A percentile compares a stretch with the other conserved stretches of the same genome.
These are phyloP conservation scores for Trypanosoma melophagium DNA, from an alignment of 208 protist genomes.

Conservation along the genomic window DNA sequence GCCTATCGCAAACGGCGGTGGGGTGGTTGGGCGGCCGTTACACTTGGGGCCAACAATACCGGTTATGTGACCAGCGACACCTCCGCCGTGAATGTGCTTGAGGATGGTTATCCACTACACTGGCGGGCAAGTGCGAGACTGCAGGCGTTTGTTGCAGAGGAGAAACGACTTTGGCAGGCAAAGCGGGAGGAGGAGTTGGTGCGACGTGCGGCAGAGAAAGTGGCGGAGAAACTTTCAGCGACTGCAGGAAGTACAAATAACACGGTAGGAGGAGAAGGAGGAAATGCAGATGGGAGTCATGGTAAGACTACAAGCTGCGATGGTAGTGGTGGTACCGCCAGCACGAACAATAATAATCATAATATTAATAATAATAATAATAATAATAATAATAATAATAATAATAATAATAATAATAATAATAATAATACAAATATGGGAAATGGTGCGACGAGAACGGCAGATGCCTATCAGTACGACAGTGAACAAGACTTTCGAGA, in stretches of 20 bases:
- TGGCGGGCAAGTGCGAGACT: slow-evolving; percentile 75
- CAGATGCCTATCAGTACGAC: slow-evolving; percentile 39
- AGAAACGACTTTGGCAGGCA: slow-evolving; percentile 48
- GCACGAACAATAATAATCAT: neutral
- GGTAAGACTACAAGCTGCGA: too few relatives aligned
- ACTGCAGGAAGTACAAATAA: slow-evolving; percentile 21
- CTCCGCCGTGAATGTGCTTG: slow-evolving; percentile 73
- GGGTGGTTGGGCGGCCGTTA: slow-evolving; percentile 86
- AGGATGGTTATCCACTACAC: slow-evolving; percentile 89
- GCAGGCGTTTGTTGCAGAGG: slow-evolving; percentile 66
- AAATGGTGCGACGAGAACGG: slow-evolving; percentile 19
- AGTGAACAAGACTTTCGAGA: slow-evolving; percentile 79
- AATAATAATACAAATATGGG: slow-evolving; percentile 16
- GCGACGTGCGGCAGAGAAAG: slow-evolving; percentile 25
- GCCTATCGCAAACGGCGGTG: slow-evolving; percentile 73
- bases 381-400: neutral
- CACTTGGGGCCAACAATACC: slow-evolving; percentile 49
- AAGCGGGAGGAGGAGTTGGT: slow-evolving; percentile 32
- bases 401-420: slow-evolving; percentile 9
- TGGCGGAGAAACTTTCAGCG: slow-evolving; percentile 18
- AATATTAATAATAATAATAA: slow-evolving; percentile 18
- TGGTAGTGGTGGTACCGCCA: too few relatives aligned
- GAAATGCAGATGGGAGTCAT: neutral
- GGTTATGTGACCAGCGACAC: slow-evolving; percentile 69
- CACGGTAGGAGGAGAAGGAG: slow-evolving; percentile 2